These are phyloP conservation scores for Raphanus hybrid DNA, from an alignment of 441 rosid species.

Conservation along the genomic window DNA sequence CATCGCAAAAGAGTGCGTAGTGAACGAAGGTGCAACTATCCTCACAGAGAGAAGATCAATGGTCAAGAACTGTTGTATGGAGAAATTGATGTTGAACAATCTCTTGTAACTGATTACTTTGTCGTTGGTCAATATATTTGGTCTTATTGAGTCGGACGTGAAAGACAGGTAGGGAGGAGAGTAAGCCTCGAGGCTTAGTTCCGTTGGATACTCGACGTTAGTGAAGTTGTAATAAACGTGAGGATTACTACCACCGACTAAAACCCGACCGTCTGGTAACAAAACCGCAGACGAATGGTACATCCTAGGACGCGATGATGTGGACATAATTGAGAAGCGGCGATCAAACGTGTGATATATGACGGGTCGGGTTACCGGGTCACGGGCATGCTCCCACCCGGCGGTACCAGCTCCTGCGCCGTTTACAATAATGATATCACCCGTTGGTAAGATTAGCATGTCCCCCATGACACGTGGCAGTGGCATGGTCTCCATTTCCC, in stretches of 20 bases:
- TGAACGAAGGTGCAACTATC: constrained; percentile 71
- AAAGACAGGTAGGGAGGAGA: constrained; percentile 68
- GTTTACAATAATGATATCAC: constrained; percentile 68
- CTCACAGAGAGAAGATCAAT: constrained; percentile 48
- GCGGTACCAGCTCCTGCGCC: constrained; percentile 73
- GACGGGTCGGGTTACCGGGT: constrained; percentile 59
- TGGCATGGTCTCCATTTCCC: constrained; percentile 87
- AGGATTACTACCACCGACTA: constrained; percentile 85
- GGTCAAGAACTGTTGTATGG: constrained; percentile 38
- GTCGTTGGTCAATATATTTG: constrained; percentile 45
- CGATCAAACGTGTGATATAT: constrained; percentile 51
- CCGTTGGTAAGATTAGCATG: constrained; percentile 75
- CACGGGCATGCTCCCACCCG: constrained; percentile 72
- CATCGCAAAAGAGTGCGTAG: constrained; percentile 80
- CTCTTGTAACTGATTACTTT: constrained; percentile 44
- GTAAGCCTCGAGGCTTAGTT: constrained; percentile 74
- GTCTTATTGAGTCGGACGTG: constrained; percentile 46
- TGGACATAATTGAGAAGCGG: constrained; percentile 60
- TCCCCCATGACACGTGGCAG: constrained; percentile 80
- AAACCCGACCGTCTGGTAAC: constrained; percentile 64
- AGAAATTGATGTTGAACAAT: constrained; percentile 44
- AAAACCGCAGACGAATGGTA: constrained; percentile 79
- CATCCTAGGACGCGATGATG: constrained; percentile 62
- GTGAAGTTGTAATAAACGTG: constrained; percentile 66
- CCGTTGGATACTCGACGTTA: constrained; percentile 69